Base-by-base conservation (phyloP, 345 rosid genomes). In the Moricandia moricandioides region DNA sequence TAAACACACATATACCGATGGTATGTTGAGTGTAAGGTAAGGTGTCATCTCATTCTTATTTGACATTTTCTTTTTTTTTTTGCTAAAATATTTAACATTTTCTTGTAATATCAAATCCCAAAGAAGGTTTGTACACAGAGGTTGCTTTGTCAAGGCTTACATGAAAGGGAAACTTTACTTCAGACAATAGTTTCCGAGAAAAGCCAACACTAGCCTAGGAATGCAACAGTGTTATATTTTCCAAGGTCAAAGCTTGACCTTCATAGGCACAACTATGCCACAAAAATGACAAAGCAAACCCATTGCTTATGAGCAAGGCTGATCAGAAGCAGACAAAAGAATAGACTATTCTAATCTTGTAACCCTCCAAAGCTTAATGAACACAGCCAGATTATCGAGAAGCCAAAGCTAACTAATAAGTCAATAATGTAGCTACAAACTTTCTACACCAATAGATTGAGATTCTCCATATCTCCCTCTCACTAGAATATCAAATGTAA, bases 401-500 rank as follows among this genome's bases (percentile, higher is more conserved):
- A 49, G 68, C 68, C 52, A 35, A 67, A 59, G 73, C 67, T 75
- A n/a, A 60, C 68, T 49, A 18, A 51, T 67, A 51, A 37, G 74
- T 69, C 37, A 54, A 54, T 8, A 4, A 4, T 2, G 70, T 39
- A 26, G 39, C 58, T 72, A 67, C 60, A 62, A 17, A 67, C 52
- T 78, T 67, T 39, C 74, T 67, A 71, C 74, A 83, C 69, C 77
- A 69, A 54, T 49, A 77, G 83, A 45, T 51, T 69, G 73, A 72
- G 62, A 40, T 40, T 67, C 73, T 47, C 72, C 80, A 14, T 69
- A 74, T 65, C 81, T 65, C 66, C 92, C 88, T 71, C 75, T 84
- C 58, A 86, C 79, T 62, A 87, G 95, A 65, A 94, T 80, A 83
- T 86, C 90, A 72, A 83, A 88, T 12, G 96, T 89, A 56, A 79